These are phyloP conservation scores for Colletotrichum paranaense DNA, from an alignment of 2,329 filamentous ascomycete genomes.

Conservation along the genomic window DNA sequence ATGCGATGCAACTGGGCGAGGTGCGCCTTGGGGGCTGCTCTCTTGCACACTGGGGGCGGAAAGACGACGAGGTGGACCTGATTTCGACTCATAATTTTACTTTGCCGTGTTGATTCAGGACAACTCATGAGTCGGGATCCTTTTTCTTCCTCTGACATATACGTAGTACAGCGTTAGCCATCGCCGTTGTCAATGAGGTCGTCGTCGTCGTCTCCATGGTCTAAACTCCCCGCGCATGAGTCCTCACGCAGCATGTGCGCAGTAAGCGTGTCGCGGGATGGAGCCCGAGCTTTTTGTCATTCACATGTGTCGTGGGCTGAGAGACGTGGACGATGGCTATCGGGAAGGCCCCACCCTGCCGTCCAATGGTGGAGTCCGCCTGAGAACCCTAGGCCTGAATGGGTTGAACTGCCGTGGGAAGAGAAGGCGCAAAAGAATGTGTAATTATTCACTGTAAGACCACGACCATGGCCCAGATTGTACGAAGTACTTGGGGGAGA, in stretches of 20 bases:
- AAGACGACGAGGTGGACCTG: background rate
- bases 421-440: constrained; percentile 12
- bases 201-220: background rate
- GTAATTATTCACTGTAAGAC: constrained; percentile 31
- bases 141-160: background rate
- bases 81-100: background rate
- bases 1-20: background rate
- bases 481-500: background rate
- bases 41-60: background rate
- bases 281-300: constrained; percentile 26
- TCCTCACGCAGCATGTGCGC: too few relatives aligned
- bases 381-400: constrained; percentile 6
- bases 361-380: constrained; percentile 22
- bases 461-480: background rate
- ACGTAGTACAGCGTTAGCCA: background rate
- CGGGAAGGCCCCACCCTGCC: constrained; percentile 7
- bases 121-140: background rate
- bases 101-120: background rate
- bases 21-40: background rate
- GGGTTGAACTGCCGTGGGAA: background rate
- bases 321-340: constrained; percentile 26
- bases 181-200: background rate
- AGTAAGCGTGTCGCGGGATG: background rate
- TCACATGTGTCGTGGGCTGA: constrained; percentile 32
- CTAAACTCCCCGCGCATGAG: background rate